These are phyloP conservation scores for Tolypocladium paradoxum DNA, from an alignment of 2,329 filamentous ascomycete species.

Conservation along the genomic window DNA sequence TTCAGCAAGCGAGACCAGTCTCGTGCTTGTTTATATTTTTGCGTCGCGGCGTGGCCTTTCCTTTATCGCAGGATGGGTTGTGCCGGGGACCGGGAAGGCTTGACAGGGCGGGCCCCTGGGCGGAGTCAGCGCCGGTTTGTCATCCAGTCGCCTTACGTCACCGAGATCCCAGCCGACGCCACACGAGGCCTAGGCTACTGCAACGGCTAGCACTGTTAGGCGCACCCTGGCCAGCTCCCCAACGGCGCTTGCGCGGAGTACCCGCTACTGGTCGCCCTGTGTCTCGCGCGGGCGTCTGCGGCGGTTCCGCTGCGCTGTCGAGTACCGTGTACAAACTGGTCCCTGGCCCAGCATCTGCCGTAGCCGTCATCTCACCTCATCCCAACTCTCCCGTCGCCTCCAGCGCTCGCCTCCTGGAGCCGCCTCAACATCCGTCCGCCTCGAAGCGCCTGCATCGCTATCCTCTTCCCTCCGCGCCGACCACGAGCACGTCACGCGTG, in stretches of 20 bases:
- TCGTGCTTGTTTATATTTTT: neutral
- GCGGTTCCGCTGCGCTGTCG: neutral
- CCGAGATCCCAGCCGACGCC: neutral
- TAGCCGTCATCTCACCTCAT: neutral
- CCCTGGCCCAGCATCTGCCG: neutral
- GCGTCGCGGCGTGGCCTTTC: neutral
- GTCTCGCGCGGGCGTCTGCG: neutral
- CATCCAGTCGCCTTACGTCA: constrained; percentile 1
- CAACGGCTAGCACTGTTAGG: neutral
- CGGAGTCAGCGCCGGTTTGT: too few relatives aligned
- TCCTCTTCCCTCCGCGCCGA: neutral
- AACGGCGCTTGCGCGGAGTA: neutral
- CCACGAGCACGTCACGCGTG: neutral
- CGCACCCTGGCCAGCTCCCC: neutral
- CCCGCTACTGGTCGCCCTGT: neutral
- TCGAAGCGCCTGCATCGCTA: neutral
- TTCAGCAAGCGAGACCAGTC: neutral
- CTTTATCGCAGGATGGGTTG: neutral
- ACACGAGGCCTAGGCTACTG: too few relatives aligned
- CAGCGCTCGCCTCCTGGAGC: neutral
- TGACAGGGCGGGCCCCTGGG: too few relatives aligned
- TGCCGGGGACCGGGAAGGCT: too few relatives aligned
- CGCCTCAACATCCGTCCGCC: neutral
- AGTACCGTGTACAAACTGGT: neutral
- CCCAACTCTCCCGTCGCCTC: neutral